Percentiles rank a stretch among this genome's conserved stretches.
phyloP scores from a whole-genome alignment of 2,329 filamentous ascomycete species.

The Aspergillus hiratsukae region DNA sequence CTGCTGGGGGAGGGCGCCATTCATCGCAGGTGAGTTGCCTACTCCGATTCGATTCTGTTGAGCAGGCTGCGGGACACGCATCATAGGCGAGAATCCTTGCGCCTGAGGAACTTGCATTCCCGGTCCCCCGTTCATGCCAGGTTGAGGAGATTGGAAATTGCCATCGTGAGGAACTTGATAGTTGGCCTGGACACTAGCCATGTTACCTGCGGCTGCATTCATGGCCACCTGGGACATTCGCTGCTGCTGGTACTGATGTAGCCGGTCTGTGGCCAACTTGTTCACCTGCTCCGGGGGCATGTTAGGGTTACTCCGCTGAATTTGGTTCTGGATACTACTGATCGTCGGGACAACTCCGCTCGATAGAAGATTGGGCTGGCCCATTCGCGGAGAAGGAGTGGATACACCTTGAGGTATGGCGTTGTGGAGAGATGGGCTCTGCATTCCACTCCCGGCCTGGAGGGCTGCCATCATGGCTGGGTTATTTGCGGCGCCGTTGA shows the following conservation, averaged over 20 bases:
- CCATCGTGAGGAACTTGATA: conserved; percentile 38
- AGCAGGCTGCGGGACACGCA: conserved; percentile 47
- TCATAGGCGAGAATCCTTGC: conserved; percentile 50
- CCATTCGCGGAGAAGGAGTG: conserved; percentile 45
- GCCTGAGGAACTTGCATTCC: conserved; percentile 45
- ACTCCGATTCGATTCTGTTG: conserved; percentile 39
- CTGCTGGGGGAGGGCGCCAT: conserved; percentile 38
- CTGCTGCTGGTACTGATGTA: conserved; percentile 46
- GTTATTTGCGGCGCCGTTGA: conserved; percentile 38
- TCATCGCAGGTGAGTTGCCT: conserved; percentile 42
- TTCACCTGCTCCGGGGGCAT: conserved; percentile 52
- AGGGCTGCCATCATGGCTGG: conserved; percentile 43
- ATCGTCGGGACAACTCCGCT: conserved; percentile 53
- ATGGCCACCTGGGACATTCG: conserved; percentile 49
- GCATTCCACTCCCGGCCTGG: conserved; percentile 40
- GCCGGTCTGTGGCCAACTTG: conserved; percentile 49
- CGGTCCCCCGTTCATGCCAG: conserved; percentile 30
- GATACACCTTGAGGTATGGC: conserved; percentile 37
- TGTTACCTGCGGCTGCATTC: conserved; percentile 48
- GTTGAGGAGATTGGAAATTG: conserved; percentile 33
- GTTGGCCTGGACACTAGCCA: conserved; percentile 37
- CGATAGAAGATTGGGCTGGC: conserved; percentile 47
- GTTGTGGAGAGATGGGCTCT: conserved; percentile 42
- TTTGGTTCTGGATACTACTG: conserved; percentile 49
- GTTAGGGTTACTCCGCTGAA: conserved; percentile 49